Evolutionary conservation across 352 stramenopile genomes (phyloP).

Genomic region (Globisporangium apiculatum): DNA sequence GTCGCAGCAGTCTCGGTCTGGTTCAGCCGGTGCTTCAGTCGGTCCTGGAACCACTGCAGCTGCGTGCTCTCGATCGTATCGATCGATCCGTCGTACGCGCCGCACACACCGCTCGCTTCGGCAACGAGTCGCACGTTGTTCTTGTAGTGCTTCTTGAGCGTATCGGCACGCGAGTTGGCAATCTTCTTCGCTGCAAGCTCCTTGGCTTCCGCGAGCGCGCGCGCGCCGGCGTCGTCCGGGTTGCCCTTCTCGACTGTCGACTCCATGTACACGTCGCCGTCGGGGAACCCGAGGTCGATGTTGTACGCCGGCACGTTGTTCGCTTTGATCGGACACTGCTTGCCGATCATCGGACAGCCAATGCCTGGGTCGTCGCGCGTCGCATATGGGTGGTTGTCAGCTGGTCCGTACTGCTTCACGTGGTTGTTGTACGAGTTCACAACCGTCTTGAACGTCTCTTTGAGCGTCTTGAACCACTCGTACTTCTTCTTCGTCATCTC

Average conservation of each 20-base stretch:
- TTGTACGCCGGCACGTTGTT: slow-evolving; percentile 70
- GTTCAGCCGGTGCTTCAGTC: slow-evolving; percentile 63
- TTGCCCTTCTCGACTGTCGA: slow-evolving; percentile 61
- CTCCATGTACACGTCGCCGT: slow-evolving; percentile 74
- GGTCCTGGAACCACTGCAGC: slow-evolving; percentile 68
- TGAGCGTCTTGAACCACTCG: slow-evolving; percentile 90
- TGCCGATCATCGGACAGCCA: slow-evolving; percentile 84
- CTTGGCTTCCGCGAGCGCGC: slow-evolving; percentile 60
- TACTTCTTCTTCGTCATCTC: slow-evolving; percentile 91
- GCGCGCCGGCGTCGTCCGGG: slow-evolving; percentile 58
- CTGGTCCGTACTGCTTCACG: slow-evolving; percentile 86
- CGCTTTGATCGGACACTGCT: slow-evolving; percentile 88
- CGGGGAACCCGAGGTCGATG: slow-evolving; percentile 74
- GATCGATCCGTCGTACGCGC: slow-evolving; percentile 63
- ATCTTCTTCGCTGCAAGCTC: slow-evolving; percentile 51
- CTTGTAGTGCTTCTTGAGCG: slow-evolving; percentile 86
- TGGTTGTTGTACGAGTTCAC: slow-evolving; percentile 89
- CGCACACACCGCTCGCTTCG: slow-evolving; percentile 76
- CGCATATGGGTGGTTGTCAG: slow-evolving; percentile 84
- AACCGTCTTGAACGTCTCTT: slow-evolving; percentile 90
- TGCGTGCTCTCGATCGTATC: slow-evolving; percentile 69
- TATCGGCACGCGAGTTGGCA: slow-evolving; percentile 67
- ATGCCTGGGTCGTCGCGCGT: slow-evolving; percentile 78
- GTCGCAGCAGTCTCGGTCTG: slow-evolving; percentile 73
- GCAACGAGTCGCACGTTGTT: slow-evolving; percentile 78